A percentile compares a stretch with the other conserved stretches of the same genome.
These are phyloP conservation scores for Aspergillus sp. DNA, from an alignment of 2,329 filamentous ascomycete species.

Conservation along the genomic window DNA sequence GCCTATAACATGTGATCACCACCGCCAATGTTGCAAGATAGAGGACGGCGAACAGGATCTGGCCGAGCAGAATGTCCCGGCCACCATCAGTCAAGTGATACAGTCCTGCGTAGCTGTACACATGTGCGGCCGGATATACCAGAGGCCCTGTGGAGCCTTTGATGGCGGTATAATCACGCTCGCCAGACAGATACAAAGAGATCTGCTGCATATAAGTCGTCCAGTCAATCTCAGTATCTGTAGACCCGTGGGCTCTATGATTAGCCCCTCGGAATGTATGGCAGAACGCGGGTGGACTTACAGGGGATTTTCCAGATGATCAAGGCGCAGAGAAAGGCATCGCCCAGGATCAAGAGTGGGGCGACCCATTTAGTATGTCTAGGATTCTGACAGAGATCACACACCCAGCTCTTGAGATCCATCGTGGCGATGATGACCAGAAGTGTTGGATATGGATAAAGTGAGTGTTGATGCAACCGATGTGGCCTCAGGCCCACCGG, in stretches of 20 bases:
- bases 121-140: constrained; percentile 91
- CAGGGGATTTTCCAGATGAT: constrained; percentile 82
- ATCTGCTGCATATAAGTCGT: constrained; percentile 95
- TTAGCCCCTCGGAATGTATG: constrained; percentile 14
- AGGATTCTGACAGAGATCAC: constrained; percentile 51
- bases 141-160: constrained; percentile 86
- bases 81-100: constrained; percentile 77
- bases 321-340: constrained; percentile 68
- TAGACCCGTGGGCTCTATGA: constrained; percentile 22
- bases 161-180: constrained; percentile 84
- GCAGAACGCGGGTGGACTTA: constrained; percentile 45
- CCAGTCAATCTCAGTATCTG: constrained; percentile 99
- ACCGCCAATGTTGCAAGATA: constrained; percentile 74
- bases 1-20: constrained; percentile 75
- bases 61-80: constrained; percentile 72
- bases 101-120: constrained; percentile 82
- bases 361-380: constrained; percentile 62
- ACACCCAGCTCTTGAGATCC: constrained; percentile 30
- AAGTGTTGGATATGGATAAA: not conserved
- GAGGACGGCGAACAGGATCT: constrained; percentile 74
- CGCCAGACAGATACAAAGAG: constrained; percentile 72
- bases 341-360: constrained; percentile 64
- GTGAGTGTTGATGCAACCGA: constrained; percentile 2
- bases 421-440: constrained; percentile 19
- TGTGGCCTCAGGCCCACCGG: constrained; percentile 12